Base-by-base conservation (phyloP, 768 basidiomycete genomes). In the Boletellus ananiceps region DNA sequence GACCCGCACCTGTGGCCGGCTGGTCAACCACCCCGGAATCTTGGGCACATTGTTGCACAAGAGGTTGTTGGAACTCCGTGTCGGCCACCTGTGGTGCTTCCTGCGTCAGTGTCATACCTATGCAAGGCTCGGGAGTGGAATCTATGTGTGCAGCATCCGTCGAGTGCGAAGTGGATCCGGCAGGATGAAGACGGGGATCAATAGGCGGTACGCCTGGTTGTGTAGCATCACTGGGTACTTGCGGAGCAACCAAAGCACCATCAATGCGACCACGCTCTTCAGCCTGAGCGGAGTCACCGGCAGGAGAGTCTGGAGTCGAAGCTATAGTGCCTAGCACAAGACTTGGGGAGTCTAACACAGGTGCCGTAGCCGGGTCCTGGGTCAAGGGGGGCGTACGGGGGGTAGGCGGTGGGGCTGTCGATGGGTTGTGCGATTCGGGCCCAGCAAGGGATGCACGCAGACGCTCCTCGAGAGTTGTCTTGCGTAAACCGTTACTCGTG, bases 401-500 rank as follows among this genome's bases (percentile, higher is more conserved):
- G 8, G 63, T 52, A 12, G 81, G 74, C 4, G 81, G 76, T 15
- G 68, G 63, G 35, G 68, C 71, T 6, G 70, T 59, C 16, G 80
- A 75, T 8, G 64, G 60, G 36, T 52, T 51, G 5, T 79, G 72
- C 0, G 74, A 69, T 16, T 88, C 86, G 16, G 76, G 79, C 44
- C 76, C 74, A 18, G 76, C 74, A 56, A 83, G 77, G 23, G 71
- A 78, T 36, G 86, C 83, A 39, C 83, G 78, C n/a, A 91, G 71
- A 39, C 89, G 75, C 50, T 91, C 88, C 67, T 91, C 89, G 2
- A 91, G 71, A 19, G 77, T 85, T 8, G 77, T 73, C 61, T 86
- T 84, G 40, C 73, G 67, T 43, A 63, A 45, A 15, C 63, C 62
- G 25, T 69, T 64, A 36, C 34, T 19, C 8, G 46, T 23, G 19